phyloP scores from a whole-genome alignment of 495 filamentous ascomycete species.

The Halenospora varia region DNA sequence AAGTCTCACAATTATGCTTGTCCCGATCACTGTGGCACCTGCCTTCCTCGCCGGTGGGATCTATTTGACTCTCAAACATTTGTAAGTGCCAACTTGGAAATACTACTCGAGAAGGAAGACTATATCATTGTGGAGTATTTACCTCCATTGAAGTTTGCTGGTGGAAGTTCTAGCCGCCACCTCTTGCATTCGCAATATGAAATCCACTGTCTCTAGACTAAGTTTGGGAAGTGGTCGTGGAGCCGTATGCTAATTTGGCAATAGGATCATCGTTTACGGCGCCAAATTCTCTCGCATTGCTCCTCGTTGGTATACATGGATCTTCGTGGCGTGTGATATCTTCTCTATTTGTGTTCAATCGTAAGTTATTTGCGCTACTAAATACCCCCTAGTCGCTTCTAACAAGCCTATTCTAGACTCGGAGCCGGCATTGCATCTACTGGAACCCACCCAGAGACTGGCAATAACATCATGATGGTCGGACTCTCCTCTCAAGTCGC shows the following conservation, averaged over 20 bases:
- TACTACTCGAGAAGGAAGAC: conserved; percentile 33
- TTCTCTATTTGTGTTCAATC: conserved; percentile 59
- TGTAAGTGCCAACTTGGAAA: conserved; percentile 40
- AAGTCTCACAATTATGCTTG: conserved; percentile 49
- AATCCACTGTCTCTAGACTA: too few species aligned
- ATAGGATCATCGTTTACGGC: conserved; percentile 50
- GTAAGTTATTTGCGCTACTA: background rate
- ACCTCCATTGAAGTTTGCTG: too few species aligned
- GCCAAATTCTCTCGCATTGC: conserved; percentile 54
- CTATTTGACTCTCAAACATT: conserved; percentile 55
- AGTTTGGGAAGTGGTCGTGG: too few species aligned
- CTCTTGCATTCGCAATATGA: too few species aligned
- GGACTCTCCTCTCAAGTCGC: conserved; percentile 56
- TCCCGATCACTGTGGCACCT: conserved; percentile 56
- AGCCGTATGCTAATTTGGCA: conserved; percentile 3
- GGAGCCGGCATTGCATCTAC: conserved; percentile 57
- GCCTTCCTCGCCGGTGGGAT: conserved; percentile 56
- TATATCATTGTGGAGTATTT: too few species aligned
- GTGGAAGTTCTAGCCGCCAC: too few species aligned
- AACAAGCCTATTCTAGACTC: conserved; percentile 25
- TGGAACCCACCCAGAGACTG: conserved; percentile 35
- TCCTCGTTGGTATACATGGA: conserved; percentile 45
- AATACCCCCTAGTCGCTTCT: background rate
- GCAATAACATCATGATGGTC: conserved; percentile 66
- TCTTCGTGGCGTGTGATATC: conserved; percentile 56